Percentiles rank a stretch among this genome's conserved stretches.
Conservation (phyloP, 495 filamentous ascomycete species). For the Cercophora newfieldiana region DNA sequence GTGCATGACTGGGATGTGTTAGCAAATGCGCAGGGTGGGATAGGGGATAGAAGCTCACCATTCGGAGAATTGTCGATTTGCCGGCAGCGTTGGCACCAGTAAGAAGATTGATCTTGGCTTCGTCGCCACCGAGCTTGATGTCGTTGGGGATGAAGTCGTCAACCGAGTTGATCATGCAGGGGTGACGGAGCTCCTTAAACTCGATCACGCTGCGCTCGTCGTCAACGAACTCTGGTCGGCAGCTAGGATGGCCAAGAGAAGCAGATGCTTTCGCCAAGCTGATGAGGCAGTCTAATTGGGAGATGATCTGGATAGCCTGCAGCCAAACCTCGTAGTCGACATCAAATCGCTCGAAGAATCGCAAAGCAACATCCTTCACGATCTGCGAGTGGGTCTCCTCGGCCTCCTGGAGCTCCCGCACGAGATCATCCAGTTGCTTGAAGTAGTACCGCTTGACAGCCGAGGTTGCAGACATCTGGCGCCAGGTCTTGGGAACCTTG, state of each 20-base stretch:
- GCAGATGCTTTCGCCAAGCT: constrained; percentile 86
- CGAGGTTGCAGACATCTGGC: constrained; percentile 92
- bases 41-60: constrained; percentile 60
- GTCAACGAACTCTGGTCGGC: constrained; percentile 83
- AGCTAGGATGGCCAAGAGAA: constrained; percentile 80
- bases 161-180: constrained; percentile 85
- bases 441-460: constrained; percentile 95
- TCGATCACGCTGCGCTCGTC: constrained; percentile 81
- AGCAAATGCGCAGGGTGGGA: constrained; percentile 19
- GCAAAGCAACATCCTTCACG: constrained; percentile 77
- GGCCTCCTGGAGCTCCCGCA: constrained; percentile 85
- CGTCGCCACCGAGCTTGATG: constrained; percentile 77
- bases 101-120: constrained; percentile 83
- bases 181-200: constrained; percentile 90
- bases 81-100: constrained; percentile 97
- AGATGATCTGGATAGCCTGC: constrained; percentile 77
- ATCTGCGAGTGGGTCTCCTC: constrained; percentile 95
- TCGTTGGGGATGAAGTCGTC: constrained; percentile 98
- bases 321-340: constrained; percentile 86
- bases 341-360: constrained; percentile 88
- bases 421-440: constrained; percentile 73
- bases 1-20: constrained; percentile 63
- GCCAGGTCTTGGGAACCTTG: constrained; percentile 86
- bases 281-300: constrained; percentile 93
- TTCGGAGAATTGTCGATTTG: constrained; percentile 96